Conservation (phyloP, 345 rosid genomes). For the Populus nigra region DNA sequence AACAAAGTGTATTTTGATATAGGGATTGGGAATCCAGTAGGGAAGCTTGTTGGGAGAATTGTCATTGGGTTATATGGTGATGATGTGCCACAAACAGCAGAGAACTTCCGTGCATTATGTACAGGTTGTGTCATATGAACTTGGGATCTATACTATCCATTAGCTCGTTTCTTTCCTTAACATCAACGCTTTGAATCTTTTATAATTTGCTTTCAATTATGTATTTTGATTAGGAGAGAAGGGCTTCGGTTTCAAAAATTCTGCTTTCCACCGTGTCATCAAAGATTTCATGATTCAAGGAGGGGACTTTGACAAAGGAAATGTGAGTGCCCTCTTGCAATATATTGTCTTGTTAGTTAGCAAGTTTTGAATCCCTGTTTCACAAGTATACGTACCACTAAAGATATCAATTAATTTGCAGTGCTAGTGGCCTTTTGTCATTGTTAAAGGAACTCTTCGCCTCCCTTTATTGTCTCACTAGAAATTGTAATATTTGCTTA, state of each 20-base stretch:
- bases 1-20: conserved; percentile 89
- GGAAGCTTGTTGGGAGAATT: conserved; percentile 81
- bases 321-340: conserved; percentile 48
- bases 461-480: background rate
- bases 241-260: conserved; percentile 90
- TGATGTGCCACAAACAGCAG: conserved; percentile 91
- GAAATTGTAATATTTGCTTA: background rate
- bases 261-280: conserved; percentile 84
- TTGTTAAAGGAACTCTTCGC: background rate
- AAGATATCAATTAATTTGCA: background rate
- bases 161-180: background rate
- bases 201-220: background rate
- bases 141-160: background rate
- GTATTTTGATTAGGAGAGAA: conserved; percentile 67
- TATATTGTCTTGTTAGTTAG: background rate
- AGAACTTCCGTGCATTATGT: conserved; percentile 94
- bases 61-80: conserved; percentile 92
- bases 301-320: conserved; percentile 96
- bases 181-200: background rate
- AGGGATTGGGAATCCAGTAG: conserved; percentile 89
- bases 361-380: background rate
- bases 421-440: background rate
- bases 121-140: conserved; percentile 51
- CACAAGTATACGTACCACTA: background rate
- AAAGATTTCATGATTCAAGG: conserved; percentile 99